phyloP scores from a whole-genome alignment of 768 basidiomycete species.

The Lenzites betulinus region DNA sequence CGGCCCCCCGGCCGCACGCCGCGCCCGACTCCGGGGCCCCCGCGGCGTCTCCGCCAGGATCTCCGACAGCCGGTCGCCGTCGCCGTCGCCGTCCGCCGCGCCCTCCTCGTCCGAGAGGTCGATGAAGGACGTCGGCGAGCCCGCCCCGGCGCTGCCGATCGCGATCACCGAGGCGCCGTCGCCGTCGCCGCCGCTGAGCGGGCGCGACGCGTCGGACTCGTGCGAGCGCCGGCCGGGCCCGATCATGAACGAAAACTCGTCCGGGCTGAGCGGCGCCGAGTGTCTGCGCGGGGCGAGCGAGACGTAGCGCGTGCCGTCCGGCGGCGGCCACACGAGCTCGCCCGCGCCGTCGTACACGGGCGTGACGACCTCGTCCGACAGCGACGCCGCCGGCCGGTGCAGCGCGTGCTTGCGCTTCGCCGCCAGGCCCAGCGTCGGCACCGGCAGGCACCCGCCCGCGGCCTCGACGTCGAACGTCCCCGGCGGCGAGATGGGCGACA shows the following conservation, averaged over 20 bases:
- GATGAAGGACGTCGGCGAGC: slow-evolving; percentile 56
- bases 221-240: slow-evolving; percentile 3
- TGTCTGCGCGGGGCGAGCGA: slow-evolving; percentile 46
- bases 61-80: slow-evolving; percentile 35
- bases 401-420: slow-evolving; percentile 27
- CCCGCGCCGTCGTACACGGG: slow-evolving; percentile 14
- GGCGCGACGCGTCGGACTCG: slow-evolving; percentile 2
- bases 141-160: slow-evolving; percentile 26
- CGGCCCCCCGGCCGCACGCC: slow-evolving; percentile 48
- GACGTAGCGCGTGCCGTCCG: slow-evolving; percentile 31
- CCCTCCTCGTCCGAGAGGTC: slow-evolving; percentile 69
- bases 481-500: slow-evolving; percentile 2
- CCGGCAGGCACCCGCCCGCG: slow-evolving; percentile 22
- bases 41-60: slow-evolving; percentile 36
- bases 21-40: slow-evolving; percentile 24
- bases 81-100: slow-evolving; percentile 33
- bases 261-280: slow-evolving; percentile 56
- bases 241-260: slow-evolving; percentile 38
- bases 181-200: background rate
- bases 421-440: slow-evolving; percentile 17
- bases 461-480: slow-evolving; percentile 17
- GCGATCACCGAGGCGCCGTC: slow-evolving; percentile 21
- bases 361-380: slow-evolving; percentile 26
- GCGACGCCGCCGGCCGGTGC: slow-evolving; percentile 28
- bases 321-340: slow-evolving; percentile 36